A percentile compares a stretch with the other conserved stretches of the same genome.
Evolutionary conservation across 2,329 filamentous ascomycete species (phyloP).

Genomic region (Alternaria dauci): DNA sequence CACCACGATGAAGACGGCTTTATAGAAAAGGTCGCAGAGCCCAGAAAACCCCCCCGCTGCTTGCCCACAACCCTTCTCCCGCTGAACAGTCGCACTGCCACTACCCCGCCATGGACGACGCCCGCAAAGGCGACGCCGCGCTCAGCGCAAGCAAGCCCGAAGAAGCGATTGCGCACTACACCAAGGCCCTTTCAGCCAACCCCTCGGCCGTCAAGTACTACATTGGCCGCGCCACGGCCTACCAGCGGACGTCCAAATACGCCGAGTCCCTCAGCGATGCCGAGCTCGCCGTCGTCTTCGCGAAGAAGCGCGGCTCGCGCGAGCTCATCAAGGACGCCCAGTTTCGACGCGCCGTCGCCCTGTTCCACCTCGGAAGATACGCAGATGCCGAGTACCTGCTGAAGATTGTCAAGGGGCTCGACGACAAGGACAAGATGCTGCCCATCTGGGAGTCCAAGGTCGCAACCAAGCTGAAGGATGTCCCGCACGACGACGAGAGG

Average conservation of each 20-base stretch:
- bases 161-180: conserved; percentile 71
- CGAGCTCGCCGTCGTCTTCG: conserved; percentile 64
- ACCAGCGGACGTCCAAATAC: conserved; percentile 67
- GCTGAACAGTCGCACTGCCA: conserved; percentile 10
- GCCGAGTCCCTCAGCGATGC: conserved; percentile 59
- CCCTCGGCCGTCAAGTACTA: conserved; percentile 79
- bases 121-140: conserved; percentile 66
- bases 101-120: conserved; percentile 60
- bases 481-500: conserved; percentile 61
- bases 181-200: conserved; percentile 69
- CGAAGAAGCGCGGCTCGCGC: conserved; percentile 76
- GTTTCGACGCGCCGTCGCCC: conserved; percentile 77
- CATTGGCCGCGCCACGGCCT: conserved; percentile 80
- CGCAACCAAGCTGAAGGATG: conserved; percentile 58
- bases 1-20: not conserved
- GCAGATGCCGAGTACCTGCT: conserved; percentile 80
- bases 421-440: conserved; percentile 61
- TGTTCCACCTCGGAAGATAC: conserved; percentile 74
- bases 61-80: not conserved
- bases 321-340: conserved; percentile 83
- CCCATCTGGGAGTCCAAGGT: conserved; percentile 68
- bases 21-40: not conserved
- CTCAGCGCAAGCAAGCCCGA: conserved; percentile 70
- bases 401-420: conserved; percentile 62
- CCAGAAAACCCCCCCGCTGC: not conserved